Base-by-base conservation (phyloP, 371 early-diverging fungal species). In the Mucor piriformis region DNA sequence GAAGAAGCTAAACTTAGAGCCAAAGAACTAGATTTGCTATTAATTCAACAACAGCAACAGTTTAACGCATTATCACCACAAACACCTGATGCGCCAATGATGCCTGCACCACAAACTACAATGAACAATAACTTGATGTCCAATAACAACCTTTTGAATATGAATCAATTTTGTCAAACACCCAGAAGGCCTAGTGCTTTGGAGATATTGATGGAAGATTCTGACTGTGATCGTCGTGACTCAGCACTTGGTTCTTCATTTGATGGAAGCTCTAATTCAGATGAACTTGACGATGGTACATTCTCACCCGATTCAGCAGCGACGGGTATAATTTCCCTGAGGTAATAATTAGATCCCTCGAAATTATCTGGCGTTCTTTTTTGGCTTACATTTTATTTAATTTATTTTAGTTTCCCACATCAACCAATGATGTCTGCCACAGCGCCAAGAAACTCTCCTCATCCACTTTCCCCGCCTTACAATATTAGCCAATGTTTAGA, bases 1-100 rank as follows among this genome's bases (percentile, higher is more conserved):
- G 80, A 76, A 59, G 80, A 79, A 63, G 80, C 80, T 6, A 67
- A 67, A 52, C 66, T 85, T 24, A 61, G 72, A 37, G 75, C 77
- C 1, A 79, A 79, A 59, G 75, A 74, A 52, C 47, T 79, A 0
- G 80, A 79, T 51, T 44, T 74, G 33, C 23, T 78, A 6, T 57
- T 78, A 37, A 40, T 73, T 20, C 71, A 74, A 49, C 68, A 70
- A 25, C 73, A 70, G 15, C 73, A 72, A 23, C 69, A 72, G 55
- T n/a, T 57, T 25, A 11, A 32, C 3, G 6, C 18, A 2, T 11
- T 38, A 6, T 21, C 58, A 29, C 48, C 64, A n/a, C 59, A 58
- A 49, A 59, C 64, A 15, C 54, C 53, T 3, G 63, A 63, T 25
- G 32, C 46, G 20, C 16, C 48, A 21, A 48, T 57, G 3, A 35